Percentiles rank a stretch among this genome's conserved stretches.
Conservation (phyloP, 768 basidiomycete genomes). For the Mycena crocata region DNA sequence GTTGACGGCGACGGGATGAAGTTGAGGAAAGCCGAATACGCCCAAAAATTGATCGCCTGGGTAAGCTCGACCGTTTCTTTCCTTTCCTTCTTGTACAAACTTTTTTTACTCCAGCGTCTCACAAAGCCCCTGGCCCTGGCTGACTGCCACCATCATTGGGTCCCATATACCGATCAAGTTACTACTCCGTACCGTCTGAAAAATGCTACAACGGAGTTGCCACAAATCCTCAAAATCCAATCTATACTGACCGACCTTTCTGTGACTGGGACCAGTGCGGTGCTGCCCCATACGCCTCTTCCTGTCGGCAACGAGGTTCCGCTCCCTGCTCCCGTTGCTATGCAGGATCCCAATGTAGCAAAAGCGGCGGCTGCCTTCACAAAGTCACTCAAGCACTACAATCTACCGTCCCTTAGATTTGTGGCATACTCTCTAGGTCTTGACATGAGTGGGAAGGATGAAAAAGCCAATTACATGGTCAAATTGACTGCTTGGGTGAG, state of each 20-base stretch:
- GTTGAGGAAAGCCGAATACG: neutral
- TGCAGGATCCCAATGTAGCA: neutral
- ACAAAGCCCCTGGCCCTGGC: neutral
- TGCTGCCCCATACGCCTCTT: neutral
- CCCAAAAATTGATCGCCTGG: slow-evolving; percentile 4
- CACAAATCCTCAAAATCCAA: slow-evolving; percentile 1
- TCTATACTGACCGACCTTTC: neutral
- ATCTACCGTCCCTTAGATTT: neutral
- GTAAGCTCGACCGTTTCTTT: neutral
- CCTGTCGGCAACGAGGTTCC: neutral
- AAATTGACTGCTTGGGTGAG: slow-evolving; percentile 20
- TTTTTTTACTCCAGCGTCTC: slow-evolving; percentile 2
- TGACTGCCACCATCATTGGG: neutral
- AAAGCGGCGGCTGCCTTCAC: neutral
- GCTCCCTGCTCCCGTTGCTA: neutral
- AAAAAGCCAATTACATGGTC: neutral
- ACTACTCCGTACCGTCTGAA: neutral
- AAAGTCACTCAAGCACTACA: neutral
- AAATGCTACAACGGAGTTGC: neutral
- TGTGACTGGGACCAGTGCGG: neutral
- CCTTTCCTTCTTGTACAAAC: neutral
- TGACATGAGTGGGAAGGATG: slow-evolving; percentile 2
- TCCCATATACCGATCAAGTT: neutral
- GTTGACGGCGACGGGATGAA: neutral
- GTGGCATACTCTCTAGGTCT: slow-evolving; percentile 16